These are phyloP conservation scores for Royoungia palumana DNA, from an alignment of 768 basidiomycete genomes.

Conservation along the genomic window DNA sequence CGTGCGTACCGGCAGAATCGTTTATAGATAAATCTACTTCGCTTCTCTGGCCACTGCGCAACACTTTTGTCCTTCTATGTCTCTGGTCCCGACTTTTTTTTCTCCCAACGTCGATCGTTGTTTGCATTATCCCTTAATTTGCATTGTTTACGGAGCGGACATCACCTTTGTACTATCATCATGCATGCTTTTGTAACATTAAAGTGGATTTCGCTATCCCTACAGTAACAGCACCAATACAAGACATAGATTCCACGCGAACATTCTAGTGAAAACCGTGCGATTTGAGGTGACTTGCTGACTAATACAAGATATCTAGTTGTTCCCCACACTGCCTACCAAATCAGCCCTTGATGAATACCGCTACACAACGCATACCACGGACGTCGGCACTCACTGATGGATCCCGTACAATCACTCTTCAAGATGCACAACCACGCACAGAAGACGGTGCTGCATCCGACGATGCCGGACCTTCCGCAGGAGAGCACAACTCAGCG, in stretches of 20 bases:
- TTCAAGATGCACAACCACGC: constrained; percentile 37
- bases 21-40: constrained; percentile 37
- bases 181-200: constrained; percentile 27
- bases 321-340: no score
- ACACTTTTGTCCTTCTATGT: constrained; percentile 9
- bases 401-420: constrained; percentile 54
- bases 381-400: constrained; percentile 44
- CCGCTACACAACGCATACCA: constrained; percentile 29
- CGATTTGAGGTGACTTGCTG: no score
- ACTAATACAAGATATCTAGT: no score
- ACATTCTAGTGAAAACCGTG: neutral
- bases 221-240: neutral
- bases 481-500: constrained; percentile 17
- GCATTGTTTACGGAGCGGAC: constrained; percentile 26
- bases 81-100: neutral
- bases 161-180: constrained; percentile 22
- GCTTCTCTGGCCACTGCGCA: constrained; percentile 1
- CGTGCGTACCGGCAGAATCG: constrained; percentile 30
- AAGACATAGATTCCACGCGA: constrained; percentile 11
- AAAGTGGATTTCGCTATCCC: neutral
- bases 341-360: constrained; percentile 6
- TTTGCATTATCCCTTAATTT: constrained; percentile 14
- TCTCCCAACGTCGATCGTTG: constrained; percentile 31
- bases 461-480: constrained; percentile 3
- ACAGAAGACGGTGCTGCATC: constrained; percentile 21